Evolutionary conservation across 1,284 basidiomycete species (phyloP).

Genomic region (Boletus mariae): DNA sequence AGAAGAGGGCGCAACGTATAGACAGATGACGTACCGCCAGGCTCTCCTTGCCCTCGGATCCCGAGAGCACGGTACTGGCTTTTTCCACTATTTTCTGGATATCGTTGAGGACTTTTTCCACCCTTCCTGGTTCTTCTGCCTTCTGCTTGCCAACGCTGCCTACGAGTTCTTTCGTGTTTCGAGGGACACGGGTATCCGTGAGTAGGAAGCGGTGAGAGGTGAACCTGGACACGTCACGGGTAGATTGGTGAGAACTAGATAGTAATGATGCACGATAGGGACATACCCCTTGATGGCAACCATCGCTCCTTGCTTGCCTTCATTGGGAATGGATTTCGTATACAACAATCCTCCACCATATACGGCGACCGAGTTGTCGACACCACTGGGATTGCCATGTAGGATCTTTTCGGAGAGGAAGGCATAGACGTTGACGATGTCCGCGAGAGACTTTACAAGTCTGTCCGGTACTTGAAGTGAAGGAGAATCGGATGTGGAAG

Average conservation of each 20-base stretch:
- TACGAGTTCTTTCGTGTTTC: constrained; percentile 94
- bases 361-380: constrained; percentile 94
- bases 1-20: background rate
- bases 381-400: constrained; percentile 96
- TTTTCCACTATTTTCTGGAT: constrained; percentile 84
- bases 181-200: constrained; percentile 88
- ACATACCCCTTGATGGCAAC: constrained; percentile 80
- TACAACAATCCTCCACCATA: constrained; percentile 94
- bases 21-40: constrained; percentile 51
- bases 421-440: constrained; percentile 89
- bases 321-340: constrained; percentile 65
- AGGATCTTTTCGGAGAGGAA: constrained; percentile 95
- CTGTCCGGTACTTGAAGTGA: constrained; percentile 33
- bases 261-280: background rate
- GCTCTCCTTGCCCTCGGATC: constrained; percentile 30
- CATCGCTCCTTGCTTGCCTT: constrained; percentile 76
- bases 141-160: constrained; percentile 82
- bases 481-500: constrained; percentile 31
- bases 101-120: constrained; percentile 68
- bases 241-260: constrained; percentile 19
- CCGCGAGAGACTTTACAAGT: constrained; percentile 46
- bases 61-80: constrained; percentile 71
- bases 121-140: constrained; percentile 71
- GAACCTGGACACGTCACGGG: constrained; percentile 42
- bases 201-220: constrained; percentile 78